Evolutionary conservation across 129 eudicot genomes (phyloP).

Genomic region (Tanacetum coccineum): DNA sequence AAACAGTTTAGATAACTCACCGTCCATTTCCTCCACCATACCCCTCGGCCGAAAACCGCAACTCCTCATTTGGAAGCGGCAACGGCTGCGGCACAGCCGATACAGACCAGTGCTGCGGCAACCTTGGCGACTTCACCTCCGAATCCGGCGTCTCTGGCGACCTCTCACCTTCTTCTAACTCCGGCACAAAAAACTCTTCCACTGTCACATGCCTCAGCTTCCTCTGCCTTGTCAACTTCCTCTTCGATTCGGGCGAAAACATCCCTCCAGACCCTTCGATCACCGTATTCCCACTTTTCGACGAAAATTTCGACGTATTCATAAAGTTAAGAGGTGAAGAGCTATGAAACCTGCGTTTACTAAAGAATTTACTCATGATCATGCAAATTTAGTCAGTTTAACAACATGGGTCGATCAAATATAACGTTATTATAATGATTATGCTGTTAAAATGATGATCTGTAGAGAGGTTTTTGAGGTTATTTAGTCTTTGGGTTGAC

Average conservation of each 20-base stretch:
- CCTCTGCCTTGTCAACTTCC: conserved; percentile 48
- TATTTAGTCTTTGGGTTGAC: conserved; percentile 31
- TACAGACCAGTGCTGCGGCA: conserved; percentile 49
- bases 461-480: background rate
- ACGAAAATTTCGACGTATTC: conserved; percentile 33
- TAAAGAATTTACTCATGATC: conserved; percentile 32
- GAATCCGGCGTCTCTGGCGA: conserved; percentile 56
- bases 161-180: conserved; percentile 11
- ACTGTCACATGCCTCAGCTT: conserved; percentile 47
- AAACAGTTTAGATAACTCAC: conserved; percentile 15
- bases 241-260: conserved; percentile 29
- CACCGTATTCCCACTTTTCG: conserved; percentile 25
- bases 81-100: conserved; percentile 74
- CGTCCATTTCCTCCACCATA: conserved; percentile 24
- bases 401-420: background rate
- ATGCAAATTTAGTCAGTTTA: background rate
- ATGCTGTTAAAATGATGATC: background rate
- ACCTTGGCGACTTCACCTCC: conserved; percentile 26
- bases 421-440: background rate
- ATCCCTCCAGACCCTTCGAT: conserved; percentile 27
- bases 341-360: conserved; percentile 30
- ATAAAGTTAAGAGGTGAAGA: conserved; percentile 33
- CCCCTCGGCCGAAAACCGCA: conserved; percentile 27
- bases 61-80: conserved; percentile 63
- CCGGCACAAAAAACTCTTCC: conserved; percentile 37